A percentile compares a stretch with the other conserved stretches of the same genome.
Evolutionary conservation across 176 grass and related monocot species (phyloP).

Genomic region (Sorghum bicolor): Sorghum_bicolor_NCBIv3 NC_012871.2:61445501-61446000

Average conservation of each 20-base stretch:
- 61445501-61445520: constrained; percentile 41
- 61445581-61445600: too few species aligned
- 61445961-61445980: neutral
- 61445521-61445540: neutral
- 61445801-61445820: constrained; percentile 16
- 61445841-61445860: neutral
- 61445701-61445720: constrained; percentile 46
- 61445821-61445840: too few species aligned
- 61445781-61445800: too few species aligned
- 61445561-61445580: neutral
- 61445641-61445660: constrained; percentile 54
- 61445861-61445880: neutral
- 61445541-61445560: neutral
- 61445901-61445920: neutral
- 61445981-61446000: neutral
- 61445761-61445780: constrained; percentile 72
- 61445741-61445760: constrained; percentile 45
- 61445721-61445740: constrained; percentile 39
- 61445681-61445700: constrained; percentile 71
- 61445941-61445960: neutral
- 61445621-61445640: constrained; percentile 36
- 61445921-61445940: constrained; percentile 15
- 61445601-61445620: constrained; percentile 43
- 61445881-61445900: neutral
- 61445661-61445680: constrained; percentile 52